A percentile compares a stretch with the other conserved stretches of the same genome.
Evolutionary conservation across 2,329 filamentous ascomycete genomes (phyloP).

Genomic region (Fusarium sp.): DNA sequence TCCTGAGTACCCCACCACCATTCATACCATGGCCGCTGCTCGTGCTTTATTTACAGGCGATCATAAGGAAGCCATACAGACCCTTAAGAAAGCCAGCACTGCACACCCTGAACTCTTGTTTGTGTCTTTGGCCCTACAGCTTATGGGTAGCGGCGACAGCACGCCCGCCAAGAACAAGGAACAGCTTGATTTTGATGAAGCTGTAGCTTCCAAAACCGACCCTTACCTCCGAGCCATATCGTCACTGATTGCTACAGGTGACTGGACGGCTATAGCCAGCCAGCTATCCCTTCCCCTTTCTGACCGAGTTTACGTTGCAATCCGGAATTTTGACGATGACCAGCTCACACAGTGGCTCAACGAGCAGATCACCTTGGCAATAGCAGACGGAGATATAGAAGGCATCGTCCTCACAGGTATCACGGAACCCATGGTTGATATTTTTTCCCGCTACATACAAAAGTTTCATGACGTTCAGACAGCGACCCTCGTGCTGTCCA

Average conservation of each 20-base stretch:
- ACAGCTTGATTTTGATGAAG: constrained; percentile 68
- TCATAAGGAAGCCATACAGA: constrained; percentile 73
- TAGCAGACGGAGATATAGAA: constrained; percentile 76
- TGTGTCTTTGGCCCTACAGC: constrained; percentile 72
- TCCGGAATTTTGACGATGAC: constrained; percentile 72
- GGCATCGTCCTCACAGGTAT: constrained; percentile 83
- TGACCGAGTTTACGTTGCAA: constrained; percentile 78
- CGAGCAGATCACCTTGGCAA: constrained; percentile 69
- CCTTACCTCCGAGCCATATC: constrained; percentile 84
- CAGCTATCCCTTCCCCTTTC: constrained; percentile 78
- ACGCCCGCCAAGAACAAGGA: constrained; percentile 57
- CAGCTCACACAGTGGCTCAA: constrained; percentile 74
- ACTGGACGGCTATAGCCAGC: constrained; percentile 79
- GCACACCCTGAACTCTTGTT: constrained; percentile 73
- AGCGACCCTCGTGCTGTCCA: constrained; percentile 77
- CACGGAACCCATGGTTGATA: constrained; percentile 75
- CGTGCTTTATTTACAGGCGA: constrained; percentile 80
- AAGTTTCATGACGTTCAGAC: constrained; percentile 84
- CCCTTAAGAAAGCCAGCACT: constrained; percentile 74
- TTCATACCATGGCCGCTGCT: constrained; percentile 79
- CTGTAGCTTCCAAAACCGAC: constrained; percentile 72
- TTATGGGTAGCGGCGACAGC: constrained; percentile 64
- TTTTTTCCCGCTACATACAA: constrained; percentile 79
- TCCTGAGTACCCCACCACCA: constrained; percentile 62
- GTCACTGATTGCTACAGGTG: constrained; percentile 78